Percentiles rank a stretch among this genome's conserved stretches.
phyloP scores from a whole-genome alignment of 192 early-diverging fungal genomes.

The Spizellomyces punctatus region DNA sequence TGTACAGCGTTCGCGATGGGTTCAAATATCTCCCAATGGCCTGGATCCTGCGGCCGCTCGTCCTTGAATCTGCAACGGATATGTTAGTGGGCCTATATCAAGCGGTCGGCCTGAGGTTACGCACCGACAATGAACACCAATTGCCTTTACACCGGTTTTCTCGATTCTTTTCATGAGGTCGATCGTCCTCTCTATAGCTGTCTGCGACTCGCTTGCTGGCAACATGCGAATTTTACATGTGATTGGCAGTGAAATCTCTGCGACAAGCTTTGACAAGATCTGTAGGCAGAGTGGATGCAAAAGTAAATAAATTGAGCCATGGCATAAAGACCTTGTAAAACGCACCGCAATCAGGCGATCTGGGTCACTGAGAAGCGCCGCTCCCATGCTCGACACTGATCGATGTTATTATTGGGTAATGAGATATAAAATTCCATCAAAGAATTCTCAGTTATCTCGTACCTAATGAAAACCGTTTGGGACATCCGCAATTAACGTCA shows the following conservation, averaged over 20 bases:
- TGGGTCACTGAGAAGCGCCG: conserved; percentile 83
- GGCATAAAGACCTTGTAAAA: neutral
- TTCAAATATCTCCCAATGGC: conserved; percentile 82
- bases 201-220: conserved; percentile 13
- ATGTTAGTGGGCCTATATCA: neutral
- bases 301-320: too few species aligned
- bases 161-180: conserved; percentile 81
- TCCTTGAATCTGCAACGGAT: conserved; percentile 30
- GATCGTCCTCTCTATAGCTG: conserved; percentile 75
- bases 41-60: conserved; percentile 78
- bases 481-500: conserved; percentile 98
- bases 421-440: too few species aligned
- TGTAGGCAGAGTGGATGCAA: conserved; percentile 3
- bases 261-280: conserved; percentile 75
- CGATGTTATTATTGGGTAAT: too few species aligned
- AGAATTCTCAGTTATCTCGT: neutral
- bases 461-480: conserved; percentile 87
- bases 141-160: conserved; percentile 79
- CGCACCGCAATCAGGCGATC: conserved; percentile 72
- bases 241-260: conserved; percentile 75
- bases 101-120: neutral
- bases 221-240: conserved; percentile 82
- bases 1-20: conserved; percentile 67
- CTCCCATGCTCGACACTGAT: conserved; percentile 86
- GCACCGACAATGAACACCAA: conserved; percentile 88